A percentile compares a stretch with the other conserved stretches of the same genome.
phyloP scores from a whole-genome alignment of 495 filamentous ascomycete genomes.

The Aspergillus ostianus region DNA sequence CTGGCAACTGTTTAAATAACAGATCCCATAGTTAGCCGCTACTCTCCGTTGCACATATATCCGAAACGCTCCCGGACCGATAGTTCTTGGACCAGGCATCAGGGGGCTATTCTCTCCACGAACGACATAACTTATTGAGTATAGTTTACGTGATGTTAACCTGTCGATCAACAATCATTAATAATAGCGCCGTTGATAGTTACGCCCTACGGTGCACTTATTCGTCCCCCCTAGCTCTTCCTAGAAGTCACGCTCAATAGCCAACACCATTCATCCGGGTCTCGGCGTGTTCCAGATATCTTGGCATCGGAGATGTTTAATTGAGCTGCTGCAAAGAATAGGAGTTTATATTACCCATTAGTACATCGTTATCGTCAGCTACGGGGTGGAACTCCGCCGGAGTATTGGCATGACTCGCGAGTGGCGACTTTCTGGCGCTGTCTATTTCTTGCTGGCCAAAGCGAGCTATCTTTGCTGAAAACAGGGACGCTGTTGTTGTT shows the following conservation, averaged over 20 bases:
- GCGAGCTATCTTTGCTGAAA: not conserved
- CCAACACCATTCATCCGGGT: too few species aligned
- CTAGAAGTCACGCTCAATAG: too few species aligned
- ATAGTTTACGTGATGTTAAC: not conserved
- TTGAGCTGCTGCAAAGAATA: not conserved
- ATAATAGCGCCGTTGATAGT: not conserved
- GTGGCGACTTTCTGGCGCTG: not conserved
- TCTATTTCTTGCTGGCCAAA: not conserved
- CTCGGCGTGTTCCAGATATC: constrained; percentile 9
- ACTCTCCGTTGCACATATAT: not conserved
- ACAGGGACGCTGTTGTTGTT: not conserved
- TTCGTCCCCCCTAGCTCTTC: too few species aligned
- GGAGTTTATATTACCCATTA: not conserved
- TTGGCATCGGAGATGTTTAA: constrained; percentile 3
- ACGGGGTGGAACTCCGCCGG: not conserved
- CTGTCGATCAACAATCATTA: not conserved
- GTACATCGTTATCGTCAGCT: not conserved
- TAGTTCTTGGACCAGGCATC: not conserved
- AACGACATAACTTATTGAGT: not conserved
- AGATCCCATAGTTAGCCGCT: too few species aligned
- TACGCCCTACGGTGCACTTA: too few species aligned
- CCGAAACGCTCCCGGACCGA: not conserved
- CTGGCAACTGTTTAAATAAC: too few species aligned
- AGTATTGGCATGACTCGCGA: not conserved
- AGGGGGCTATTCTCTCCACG: not conserved